Evolutionary conservation across 352 stramenopile species (phyloP), one percentile per base, ranked within the genome.

Genomic region (Phytophthora multivora): DNA sequence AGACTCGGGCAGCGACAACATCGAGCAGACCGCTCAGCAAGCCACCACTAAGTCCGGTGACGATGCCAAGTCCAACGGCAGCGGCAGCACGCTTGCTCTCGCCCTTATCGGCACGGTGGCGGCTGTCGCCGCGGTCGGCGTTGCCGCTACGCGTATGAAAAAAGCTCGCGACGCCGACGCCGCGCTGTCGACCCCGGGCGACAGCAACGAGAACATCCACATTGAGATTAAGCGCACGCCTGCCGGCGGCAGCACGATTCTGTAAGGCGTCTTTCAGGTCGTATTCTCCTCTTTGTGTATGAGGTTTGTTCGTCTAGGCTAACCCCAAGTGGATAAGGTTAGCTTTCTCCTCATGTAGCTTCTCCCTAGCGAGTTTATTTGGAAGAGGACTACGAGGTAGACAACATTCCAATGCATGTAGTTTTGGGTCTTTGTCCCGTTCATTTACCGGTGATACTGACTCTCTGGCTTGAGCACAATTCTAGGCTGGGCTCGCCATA

Each of bases 181-280:
- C 7, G 26, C 56, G 25, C 51, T 75, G 30, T 36, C 45, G 21
- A 75, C 67, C 15, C 67, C 67, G 13, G 63, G 58, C 13, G 67
- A 75, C 38, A 33, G 28, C 26, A 59, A 50, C 42, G 62, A 67
- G 45, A 62, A 70, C 39, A 76, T 76, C 21, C 68, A 76, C 45
- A 67, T 79, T 45, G 71, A 79, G 55, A 73, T 79, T 42, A 77
- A 69, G 59, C 63, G 51, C 40, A 79, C 71, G 30, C 71, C 71
- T 38, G 68, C 67, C n/a, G 68, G 60, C 28, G 67, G 71, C 45
- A 79, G 67, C 63, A 79, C 71, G 38, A 77, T 79, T 31, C 67
- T 79, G 47, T 77, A 72, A 74, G 69, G 26, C 18, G 18, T 42
- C 31, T 51, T 58, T 45, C 26, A 48, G 33, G 41, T 38, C 25